Evolutionary conservation across 768 basidiomycete genomes (phyloP).

Genomic region (Termitomyces sp.): DNA sequence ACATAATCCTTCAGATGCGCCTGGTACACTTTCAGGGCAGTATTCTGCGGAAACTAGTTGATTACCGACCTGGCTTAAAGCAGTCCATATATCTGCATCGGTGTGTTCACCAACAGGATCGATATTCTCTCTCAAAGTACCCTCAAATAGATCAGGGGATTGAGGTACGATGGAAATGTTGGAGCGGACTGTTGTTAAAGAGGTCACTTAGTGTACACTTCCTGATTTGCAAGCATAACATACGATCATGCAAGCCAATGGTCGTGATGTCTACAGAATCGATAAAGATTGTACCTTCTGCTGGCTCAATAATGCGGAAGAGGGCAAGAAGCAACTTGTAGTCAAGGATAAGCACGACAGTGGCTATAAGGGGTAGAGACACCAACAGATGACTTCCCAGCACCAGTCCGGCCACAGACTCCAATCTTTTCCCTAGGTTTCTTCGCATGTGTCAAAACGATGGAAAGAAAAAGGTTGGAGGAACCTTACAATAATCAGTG

Average conservation of each 20-base stretch:
- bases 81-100: slow-evolving; percentile 84
- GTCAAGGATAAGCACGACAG: background rate
- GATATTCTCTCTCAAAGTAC: slow-evolving; percentile 79
- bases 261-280: slow-evolving; percentile 74
- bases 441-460: slow-evolving; percentile 28
- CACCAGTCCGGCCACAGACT: slow-evolving; percentile 81
- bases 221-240: slow-evolving; percentile 15
- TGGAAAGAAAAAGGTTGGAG: background rate
- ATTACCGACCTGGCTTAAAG: slow-evolving; percentile 56
- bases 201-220: background rate
- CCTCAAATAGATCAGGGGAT: slow-evolving; percentile 64
- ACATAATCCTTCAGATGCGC: slow-evolving; percentile 66
- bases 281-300: slow-evolving; percentile 59
- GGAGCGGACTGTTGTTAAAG: slow-evolving; percentile 50
- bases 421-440: slow-evolving; percentile 82
- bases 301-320: slow-evolving; percentile 73
- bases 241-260: slow-evolving; percentile 70
- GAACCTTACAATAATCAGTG: slow-evolving; percentile 56
- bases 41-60: background rate
- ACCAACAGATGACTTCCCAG: slow-evolving; percentile 70
- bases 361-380: background rate
- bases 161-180: slow-evolving; percentile 86
- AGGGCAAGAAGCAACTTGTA: slow-evolving; percentile 58
- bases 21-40: slow-evolving; percentile 22
- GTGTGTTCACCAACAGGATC: slow-evolving; percentile 74